Conservation (phyloP, 2,329 filamentous ascomycete genomes). For the Colletotrichum siamense region DNA sequence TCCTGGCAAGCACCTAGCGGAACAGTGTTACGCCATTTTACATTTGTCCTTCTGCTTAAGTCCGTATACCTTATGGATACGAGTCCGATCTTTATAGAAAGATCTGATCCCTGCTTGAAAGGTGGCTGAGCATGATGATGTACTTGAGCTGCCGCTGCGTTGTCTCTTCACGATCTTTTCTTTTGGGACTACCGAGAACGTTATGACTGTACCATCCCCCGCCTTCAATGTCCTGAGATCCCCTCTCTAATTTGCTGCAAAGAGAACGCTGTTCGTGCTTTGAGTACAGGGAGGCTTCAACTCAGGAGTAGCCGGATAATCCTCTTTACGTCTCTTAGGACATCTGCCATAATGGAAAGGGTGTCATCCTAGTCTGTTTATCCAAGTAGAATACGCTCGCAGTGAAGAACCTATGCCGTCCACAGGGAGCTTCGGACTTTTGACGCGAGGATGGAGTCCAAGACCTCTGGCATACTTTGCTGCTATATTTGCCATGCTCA, state of each 20-base stretch:
- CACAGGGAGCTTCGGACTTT: rapidly evolving
- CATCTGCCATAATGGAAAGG: rapidly evolving
- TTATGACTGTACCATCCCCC: too few relatives aligned
- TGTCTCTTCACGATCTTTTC: too few relatives aligned
- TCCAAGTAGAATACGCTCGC: rapidly evolving
- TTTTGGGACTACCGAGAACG: too few relatives aligned
- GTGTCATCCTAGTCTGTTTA: background rate
- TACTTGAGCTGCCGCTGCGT: too few relatives aligned
- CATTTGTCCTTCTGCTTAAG: background rate
- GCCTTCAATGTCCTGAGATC: too few relatives aligned
- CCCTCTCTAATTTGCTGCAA: too few relatives aligned
- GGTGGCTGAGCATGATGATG: rapidly evolving
- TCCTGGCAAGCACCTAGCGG: rapidly evolving
- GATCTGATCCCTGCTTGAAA: rapidly evolving
- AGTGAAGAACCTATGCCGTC: background rate
- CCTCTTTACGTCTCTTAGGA: rapidly evolving
- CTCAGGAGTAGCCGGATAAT: rapidly evolving
- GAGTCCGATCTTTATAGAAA: background rate
- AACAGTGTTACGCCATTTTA: rapidly evolving
- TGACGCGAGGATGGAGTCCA: background rate
- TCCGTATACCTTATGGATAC: rapidly evolving
- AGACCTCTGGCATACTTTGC: rapidly evolving
- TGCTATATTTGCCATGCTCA: rapidly evolving
- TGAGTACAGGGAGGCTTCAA: too few relatives aligned
- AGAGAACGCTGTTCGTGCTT: too few relatives aligned